Evolutionary conservation across 768 basidiomycete genomes (phyloP), one percentile per base, ranked within the genome.

Genomic region (Collybia sp.): DNA sequence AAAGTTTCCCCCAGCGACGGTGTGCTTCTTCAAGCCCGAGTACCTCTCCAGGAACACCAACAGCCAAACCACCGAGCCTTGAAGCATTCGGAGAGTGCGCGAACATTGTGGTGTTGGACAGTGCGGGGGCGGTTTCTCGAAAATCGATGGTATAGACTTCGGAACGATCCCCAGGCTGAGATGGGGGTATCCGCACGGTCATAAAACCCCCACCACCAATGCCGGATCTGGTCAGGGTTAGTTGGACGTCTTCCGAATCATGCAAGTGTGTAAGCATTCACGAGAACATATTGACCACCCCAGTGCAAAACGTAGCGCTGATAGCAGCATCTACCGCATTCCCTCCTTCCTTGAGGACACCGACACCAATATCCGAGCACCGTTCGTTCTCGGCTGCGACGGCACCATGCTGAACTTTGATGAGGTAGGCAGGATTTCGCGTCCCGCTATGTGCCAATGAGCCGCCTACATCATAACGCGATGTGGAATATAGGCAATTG

Each of bases 21-120:
- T 94, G 86, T 0, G 89, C 91, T 59, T 84, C 87, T 60, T 85
- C 81, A 30, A 97, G 75, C 9, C 94, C 96, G 17, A 85, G 77
- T 39, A 98, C 61, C 67, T 98, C 94, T 8, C 94, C 88, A 1
- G 96, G 96, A 0, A 96, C 85, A 17, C 80, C 94, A n/a, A 95
- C 80, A 5, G 92, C 64, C 44, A 97, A 67, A 3, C 96, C 94
- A 3, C 96, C 95, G 46, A 73, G 80, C 47, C 56, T 70, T 13
- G 91, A 72, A 2, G 71, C 66, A 3, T 61, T 52, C 2, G 87
- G 71, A 36, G 81, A 61, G 11, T 72, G 65, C 30, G 65, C 56
- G 65, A 80, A 97, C 93, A 97, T 97, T 4, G 82, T 82, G 34
- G 70, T 62, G 58, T 85, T 87, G 5, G 92, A 72, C 30, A 79